These are phyloP conservation scores for Kodamaea ohmeri DNA, from an alignment of 1,139 yeast genomes.

Conservation along the genomic window DNA sequence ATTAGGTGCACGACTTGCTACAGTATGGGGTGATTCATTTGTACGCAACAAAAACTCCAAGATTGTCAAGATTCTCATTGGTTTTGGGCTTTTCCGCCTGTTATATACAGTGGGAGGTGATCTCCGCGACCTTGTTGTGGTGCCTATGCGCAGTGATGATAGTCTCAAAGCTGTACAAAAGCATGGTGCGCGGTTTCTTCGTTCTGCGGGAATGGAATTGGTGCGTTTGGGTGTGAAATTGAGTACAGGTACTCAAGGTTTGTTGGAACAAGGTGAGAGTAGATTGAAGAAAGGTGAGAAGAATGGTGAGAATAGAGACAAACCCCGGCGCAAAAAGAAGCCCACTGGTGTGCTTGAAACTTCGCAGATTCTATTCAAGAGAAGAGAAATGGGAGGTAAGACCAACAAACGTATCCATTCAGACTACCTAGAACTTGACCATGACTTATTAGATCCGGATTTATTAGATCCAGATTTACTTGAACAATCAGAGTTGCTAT, in stretches of 20 bases:
- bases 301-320: not conserved
- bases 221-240: constrained; percentile 79
- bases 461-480: no score
- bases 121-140: constrained; percentile 65
- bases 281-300: constrained; percentile 28
- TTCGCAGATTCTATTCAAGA: constrained; percentile 23
- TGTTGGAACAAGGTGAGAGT: constrained; percentile 78
- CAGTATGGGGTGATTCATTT: constrained; percentile 85
- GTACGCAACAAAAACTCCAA: constrained; percentile 74
- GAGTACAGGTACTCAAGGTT: constrained; percentile 84
- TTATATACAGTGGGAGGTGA: constrained; percentile 78
- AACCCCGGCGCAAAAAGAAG: constrained; percentile 2
- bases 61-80: constrained; percentile 54
- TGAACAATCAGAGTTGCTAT: no score
- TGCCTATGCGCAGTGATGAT: constrained; percentile 71
- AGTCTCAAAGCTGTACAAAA: constrained; percentile 70
- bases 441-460: no score
- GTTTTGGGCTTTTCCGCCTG: constrained; percentile 79
- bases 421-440: no score
- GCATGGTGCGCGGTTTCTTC: constrained; percentile 76
- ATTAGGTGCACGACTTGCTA: constrained; percentile 54
- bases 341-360: constrained; percentile 18
- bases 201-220: constrained; percentile 77
- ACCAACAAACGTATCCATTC: no score
- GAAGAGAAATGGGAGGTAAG: no score